phyloP scores from a whole-genome alignment of 2,329 filamentous ascomycete species.

The Parafenestella ontariensis region DNA sequence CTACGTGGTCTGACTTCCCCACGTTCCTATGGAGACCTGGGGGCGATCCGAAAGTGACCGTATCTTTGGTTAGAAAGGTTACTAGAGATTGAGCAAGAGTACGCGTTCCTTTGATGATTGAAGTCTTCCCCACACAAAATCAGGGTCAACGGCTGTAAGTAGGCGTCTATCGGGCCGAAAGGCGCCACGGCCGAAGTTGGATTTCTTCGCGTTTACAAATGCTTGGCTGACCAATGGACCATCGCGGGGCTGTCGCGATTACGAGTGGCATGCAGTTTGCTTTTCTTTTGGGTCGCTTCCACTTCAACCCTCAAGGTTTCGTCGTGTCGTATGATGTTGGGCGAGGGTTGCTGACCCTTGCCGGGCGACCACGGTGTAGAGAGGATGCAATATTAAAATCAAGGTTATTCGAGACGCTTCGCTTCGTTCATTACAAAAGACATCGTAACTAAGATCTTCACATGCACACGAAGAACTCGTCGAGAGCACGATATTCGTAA shows the following conservation, averaged over 20 bases:
- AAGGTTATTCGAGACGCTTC: no score
- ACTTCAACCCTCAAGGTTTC: not conserved
- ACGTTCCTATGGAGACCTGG: not conserved
- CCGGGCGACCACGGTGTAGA: no score
- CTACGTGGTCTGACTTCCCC: not conserved
- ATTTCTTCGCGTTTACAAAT: not conserved
- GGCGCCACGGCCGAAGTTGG: not conserved
- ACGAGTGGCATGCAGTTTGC: not conserved
- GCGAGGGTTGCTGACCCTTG: no score
- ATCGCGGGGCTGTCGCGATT: not conserved
- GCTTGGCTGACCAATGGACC: not conserved
- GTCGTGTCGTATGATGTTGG: not conserved
- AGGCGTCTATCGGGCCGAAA: not conserved
- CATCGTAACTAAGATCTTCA: no score
- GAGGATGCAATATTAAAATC: no score
- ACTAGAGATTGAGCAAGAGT: not conserved
- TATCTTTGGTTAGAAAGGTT: not conserved
- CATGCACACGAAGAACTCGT: no score
- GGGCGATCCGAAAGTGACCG: not conserved
- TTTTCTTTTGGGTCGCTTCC: not conserved
- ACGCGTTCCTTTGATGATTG: not conserved
- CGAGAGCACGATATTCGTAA: no score
- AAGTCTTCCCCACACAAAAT: not conserved
- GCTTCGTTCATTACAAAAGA: no score
- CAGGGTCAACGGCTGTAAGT: not conserved